Percentiles rank a stretch among this genome's conserved stretches.
Evolutionary conservation across 2,329 filamentous ascomycete species (phyloP).

Genomic region (Rutstroemia sp.): DNA sequence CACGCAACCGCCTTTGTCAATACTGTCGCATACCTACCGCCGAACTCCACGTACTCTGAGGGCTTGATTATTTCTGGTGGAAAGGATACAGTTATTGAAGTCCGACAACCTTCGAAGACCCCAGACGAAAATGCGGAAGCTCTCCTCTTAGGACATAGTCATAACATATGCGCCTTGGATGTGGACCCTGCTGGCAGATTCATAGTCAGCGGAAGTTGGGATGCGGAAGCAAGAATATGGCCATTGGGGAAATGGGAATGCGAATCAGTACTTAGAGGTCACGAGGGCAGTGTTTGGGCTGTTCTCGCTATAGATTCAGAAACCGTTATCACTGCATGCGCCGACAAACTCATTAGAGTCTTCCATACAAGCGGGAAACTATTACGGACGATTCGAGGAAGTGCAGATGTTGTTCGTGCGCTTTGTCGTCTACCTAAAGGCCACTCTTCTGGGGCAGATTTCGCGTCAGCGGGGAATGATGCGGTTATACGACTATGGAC

Average conservation of each 20-base stretch:
- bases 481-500: conserved; percentile 84
- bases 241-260: conserved; percentile 77
- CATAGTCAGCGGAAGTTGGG: conserved; percentile 91
- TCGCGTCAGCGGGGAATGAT: conserved; percentile 92
- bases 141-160: conserved; percentile 75
- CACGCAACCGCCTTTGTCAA: conserved; percentile 86
- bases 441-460: conserved; percentile 79
- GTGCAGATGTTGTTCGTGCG: conserved; percentile 80
- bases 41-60: conserved; percentile 58
- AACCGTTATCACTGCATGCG: conserved; percentile 83
- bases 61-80: conserved; percentile 84
- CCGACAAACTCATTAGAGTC: conserved; percentile 82
- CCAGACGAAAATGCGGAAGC: conserved; percentile 74
- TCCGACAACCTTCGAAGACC: conserved; percentile 61
- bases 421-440: conserved; percentile 70
- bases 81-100: conserved; percentile 88
- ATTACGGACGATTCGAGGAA: conserved; percentile 57
- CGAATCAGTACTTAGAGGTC: conserved; percentile 63
- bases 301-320: conserved; percentile 75
- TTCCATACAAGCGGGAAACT: conserved; percentile 63
- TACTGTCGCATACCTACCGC: conserved; percentile 67
- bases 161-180: conserved; percentile 84
- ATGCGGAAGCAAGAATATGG: conserved; percentile 83
- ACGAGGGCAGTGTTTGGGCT: conserved; percentile 83
- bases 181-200: conserved; percentile 64